Conservation (phyloP, 176 grass and related monocot genomes). For the Areca catechu region DNA sequence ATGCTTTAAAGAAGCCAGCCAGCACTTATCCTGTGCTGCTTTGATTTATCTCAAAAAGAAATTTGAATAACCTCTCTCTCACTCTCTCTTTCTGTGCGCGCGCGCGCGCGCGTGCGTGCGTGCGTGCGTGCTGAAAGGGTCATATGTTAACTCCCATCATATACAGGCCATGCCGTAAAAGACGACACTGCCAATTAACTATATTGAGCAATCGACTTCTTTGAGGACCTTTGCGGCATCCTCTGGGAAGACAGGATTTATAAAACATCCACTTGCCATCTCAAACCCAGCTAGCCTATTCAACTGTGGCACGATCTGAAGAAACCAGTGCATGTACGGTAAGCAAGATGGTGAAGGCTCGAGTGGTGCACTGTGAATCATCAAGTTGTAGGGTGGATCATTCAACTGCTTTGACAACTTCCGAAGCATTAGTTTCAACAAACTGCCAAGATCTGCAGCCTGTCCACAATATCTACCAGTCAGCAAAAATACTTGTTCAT, state of each 20-base stretch:
- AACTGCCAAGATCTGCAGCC: conserved; percentile 63
- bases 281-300: conserved; percentile 70
- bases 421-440: conserved; percentile 64
- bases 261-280: conserved; percentile 85
- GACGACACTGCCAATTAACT: neutral
- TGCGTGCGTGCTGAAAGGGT: too few species aligned
- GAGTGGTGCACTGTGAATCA: conserved; percentile 66
- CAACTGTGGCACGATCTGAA: conserved; percentile 79
- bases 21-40: too few species aligned
- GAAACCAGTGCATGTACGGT: conserved; percentile 79
- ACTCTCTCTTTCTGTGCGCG: too few species aligned
- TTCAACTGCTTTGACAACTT: conserved; percentile 88
- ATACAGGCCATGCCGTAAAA: too few species aligned
- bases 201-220: conserved; percentile 49
- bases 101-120: too few species aligned
- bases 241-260: conserved; percentile 93
- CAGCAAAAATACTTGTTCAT: too few species aligned
- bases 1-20: too few species aligned
- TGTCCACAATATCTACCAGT: conserved; percentile 23
- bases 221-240: conserved; percentile 80
- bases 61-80: too few species aligned
- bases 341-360: conserved; percentile 28
- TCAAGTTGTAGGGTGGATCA: conserved; percentile 77
- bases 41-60: too few species aligned
- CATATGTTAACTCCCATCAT: too few species aligned